Evolutionary conservation across 192 early-diverging fungal species (phyloP).

Genomic region (Rhizophagus clarus): DNA sequence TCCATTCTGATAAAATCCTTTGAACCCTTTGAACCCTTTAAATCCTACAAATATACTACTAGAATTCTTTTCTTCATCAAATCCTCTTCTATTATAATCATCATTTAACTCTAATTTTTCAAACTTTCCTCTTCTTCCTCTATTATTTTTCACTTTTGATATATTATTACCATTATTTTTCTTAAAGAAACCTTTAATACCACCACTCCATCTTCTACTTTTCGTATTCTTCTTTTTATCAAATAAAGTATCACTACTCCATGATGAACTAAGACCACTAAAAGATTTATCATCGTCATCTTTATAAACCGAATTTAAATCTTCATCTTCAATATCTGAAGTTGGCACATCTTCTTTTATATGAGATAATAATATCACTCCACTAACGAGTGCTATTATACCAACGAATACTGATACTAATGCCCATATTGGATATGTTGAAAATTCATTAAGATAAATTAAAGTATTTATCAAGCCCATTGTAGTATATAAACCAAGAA

Average conservation of each 20-base stretch:
- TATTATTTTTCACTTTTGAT: neutral
- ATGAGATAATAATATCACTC: conserved; percentile 52
- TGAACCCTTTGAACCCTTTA: neutral
- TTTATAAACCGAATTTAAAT: neutral
- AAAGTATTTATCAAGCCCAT: conserved; percentile 60
- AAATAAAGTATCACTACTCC: neutral
- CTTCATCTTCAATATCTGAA: neutral
- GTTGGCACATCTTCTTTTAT: conserved; percentile 35
- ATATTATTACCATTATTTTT: neutral
- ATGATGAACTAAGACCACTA: neutral
- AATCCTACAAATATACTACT: neutral
- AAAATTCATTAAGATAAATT: conserved; percentile 58
- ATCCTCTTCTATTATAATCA: too few relatives aligned
- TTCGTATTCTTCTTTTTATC: neutral
- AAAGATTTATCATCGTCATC: neutral
- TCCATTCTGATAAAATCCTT: neutral
- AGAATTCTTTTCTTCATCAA: neutral
- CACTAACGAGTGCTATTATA: conserved; percentile 50
- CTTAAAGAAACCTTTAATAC: neutral
- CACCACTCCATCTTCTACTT: neutral
- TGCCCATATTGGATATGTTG: conserved; percentile 51
- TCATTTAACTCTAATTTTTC: neutral
- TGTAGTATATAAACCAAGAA: conserved; percentile 58
- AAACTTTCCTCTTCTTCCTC: neutral
- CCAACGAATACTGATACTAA: conserved; percentile 50